A percentile compares a stretch with the other conserved stretches of the same genome.
These are phyloP conservation scores for Rhytidiadelphus loreus DNA, from an alignment of 225 moss, liverwort and hornwort genomes.

Conservation along the genomic window DNA sequence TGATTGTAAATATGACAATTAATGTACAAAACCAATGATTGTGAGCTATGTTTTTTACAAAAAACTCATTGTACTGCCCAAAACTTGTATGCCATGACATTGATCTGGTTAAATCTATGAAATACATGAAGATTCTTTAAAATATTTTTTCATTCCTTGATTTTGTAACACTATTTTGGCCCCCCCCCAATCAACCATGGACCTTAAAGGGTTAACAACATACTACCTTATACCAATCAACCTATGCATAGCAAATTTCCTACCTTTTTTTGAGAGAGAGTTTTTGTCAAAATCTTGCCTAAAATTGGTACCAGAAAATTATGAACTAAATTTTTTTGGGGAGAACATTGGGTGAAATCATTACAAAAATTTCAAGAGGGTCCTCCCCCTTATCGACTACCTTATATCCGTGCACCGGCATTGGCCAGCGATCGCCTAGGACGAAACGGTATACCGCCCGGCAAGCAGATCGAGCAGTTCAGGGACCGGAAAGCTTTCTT, in stretches of 20 bases:
- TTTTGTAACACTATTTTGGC: no score
- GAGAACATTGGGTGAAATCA: not conserved
- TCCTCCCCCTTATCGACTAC: not conserved
- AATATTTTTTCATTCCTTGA: no score
- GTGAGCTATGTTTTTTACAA: no score
- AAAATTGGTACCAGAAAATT: not conserved
- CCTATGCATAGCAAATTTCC: fast-evolving
- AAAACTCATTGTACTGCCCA: no score
- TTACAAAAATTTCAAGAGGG: not conserved
- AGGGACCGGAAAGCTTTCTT: not conserved
- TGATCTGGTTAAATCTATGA: no score
- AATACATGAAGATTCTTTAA: no score
- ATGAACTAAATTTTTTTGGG: not conserved
- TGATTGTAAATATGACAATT: no score
- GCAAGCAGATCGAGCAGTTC: not conserved
- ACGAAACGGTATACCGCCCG: not conserved
- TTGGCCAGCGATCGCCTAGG: not conserved
- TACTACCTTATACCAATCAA: no score
- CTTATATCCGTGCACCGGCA: not conserved
- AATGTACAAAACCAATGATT: no score
- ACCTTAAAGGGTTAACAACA: no score
- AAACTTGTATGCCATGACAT: no score
- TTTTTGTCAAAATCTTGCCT: not conserved
- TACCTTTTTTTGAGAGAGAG: fast-evolving
- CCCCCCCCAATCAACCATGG: no score